Evolutionary conservation across 345 rosid species (phyloP).

Genomic region (Euphorbia pulcherrima): DNA sequence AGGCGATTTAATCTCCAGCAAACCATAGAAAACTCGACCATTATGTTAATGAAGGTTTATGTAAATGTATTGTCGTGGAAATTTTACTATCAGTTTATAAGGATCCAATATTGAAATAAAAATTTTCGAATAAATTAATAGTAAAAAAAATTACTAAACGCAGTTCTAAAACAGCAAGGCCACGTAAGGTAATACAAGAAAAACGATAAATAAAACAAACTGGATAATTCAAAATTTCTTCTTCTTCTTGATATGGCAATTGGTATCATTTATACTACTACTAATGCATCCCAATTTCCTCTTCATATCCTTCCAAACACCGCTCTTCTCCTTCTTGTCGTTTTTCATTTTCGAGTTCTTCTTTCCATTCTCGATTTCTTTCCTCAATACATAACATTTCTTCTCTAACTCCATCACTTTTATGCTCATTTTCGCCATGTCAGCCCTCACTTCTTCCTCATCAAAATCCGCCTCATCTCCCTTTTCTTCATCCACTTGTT

Average conservation of each 20-base stretch:
- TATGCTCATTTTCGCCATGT: constrained; percentile 57
- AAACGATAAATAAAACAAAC: not conserved
- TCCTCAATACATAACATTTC: constrained; percentile 44
- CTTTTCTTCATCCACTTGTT: constrained; percentile 16
- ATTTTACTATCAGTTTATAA: no score
- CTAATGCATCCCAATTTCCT: constrained; percentile 77
- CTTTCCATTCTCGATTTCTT: constrained; percentile 40
- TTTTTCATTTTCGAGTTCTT: constrained; percentile 25
- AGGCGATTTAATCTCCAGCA: no score
- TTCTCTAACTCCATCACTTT: constrained; percentile 56
- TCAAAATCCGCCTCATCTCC: constrained; percentile 10
- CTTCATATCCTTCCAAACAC: constrained; percentile 74
- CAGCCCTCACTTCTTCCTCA: constrained; percentile 39
- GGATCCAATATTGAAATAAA: no score
- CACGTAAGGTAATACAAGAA: no score
- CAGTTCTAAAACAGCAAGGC: not conserved
- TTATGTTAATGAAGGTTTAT: no score
- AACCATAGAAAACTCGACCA: no score
- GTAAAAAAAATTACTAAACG: no score
- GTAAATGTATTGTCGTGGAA: no score
- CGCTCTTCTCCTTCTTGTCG: constrained; percentile 38
- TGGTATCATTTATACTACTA: constrained; percentile 39
- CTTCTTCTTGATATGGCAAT: constrained; percentile 50
- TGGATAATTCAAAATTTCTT: constrained; percentile 34
- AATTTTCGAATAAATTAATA: no score